A percentile compares a stretch with the other conserved stretches of the same genome.
These are phyloP conservation scores for Scenedesmus sp. DNA, from an alignment of 163 green algal genomes.

Conservation along the genomic window DNA sequence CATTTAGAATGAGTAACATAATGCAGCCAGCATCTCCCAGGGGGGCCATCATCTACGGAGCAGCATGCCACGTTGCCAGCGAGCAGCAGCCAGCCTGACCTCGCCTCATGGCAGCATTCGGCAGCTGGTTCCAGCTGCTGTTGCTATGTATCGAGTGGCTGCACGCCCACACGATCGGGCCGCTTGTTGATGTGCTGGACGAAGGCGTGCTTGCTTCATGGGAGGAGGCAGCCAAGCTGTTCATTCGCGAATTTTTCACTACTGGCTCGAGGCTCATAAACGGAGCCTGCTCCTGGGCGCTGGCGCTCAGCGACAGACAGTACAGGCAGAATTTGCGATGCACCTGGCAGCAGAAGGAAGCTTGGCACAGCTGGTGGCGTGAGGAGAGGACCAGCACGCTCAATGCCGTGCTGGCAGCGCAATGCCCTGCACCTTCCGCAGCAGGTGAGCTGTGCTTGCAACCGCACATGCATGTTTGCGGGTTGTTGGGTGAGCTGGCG, in stretches of 20 bases:
- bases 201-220: conserved; percentile 17
- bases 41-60: neutral
- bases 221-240: conserved; percentile 47
- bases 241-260: conserved; percentile 35
- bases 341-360: conserved; percentile 50
- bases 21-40: neutral
- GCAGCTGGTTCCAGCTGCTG: neutral
- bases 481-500: neutral
- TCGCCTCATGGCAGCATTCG: neutral
- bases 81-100: neutral
- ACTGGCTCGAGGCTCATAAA: conserved; percentile 41
- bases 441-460: neutral
- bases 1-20: neutral
- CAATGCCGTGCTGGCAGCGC: conserved; percentile 49
- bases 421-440: neutral
- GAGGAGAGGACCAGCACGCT: conserved; percentile 49
- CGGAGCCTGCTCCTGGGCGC: conserved; percentile 3
- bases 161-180: conserved; percentile 38
- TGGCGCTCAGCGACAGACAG: conserved; percentile 22
- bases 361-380: conserved; percentile 51
- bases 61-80: neutral
- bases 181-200: conserved; percentile 42
- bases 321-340: conserved; percentile 25
- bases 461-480: neutral
- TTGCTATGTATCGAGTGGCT: conserved; percentile 16